These are phyloP conservation scores for Friedmanniomyces endolithicus DNA, from an alignment of 495 filamentous ascomycete species.

Conservation along the genomic window DNA sequence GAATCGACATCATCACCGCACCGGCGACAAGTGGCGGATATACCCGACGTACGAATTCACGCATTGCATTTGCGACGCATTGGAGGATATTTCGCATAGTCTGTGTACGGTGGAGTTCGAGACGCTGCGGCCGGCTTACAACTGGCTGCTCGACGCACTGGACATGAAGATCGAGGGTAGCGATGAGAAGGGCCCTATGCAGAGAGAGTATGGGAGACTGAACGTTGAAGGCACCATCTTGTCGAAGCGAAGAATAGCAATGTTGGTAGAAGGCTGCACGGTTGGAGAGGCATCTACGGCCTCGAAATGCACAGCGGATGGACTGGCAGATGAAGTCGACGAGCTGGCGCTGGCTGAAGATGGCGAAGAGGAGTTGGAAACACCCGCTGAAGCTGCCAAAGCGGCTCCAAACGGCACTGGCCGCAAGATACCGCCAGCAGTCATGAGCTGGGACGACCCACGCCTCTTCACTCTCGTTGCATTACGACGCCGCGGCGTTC, in stretches of 20 bases:
- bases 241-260: constrained; percentile 68
- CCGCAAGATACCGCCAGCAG: constrained; percentile 30
- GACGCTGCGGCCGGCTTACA: constrained; percentile 63
- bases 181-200: constrained; percentile 51
- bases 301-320: background rate
- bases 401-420: constrained; percentile 17
- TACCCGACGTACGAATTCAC: constrained; percentile 91
- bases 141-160: constrained; percentile 71
- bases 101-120: constrained; percentile 83
- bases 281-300: constrained; percentile 7
- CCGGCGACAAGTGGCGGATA: constrained; percentile 64
- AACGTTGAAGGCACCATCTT: constrained; percentile 72
- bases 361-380: constrained; percentile 33
- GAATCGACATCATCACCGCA: constrained; percentile 55
- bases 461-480: constrained; percentile 81
- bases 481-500: constrained; percentile 68
- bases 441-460: constrained; percentile 81
- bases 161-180: constrained; percentile 44
- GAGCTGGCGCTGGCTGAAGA: constrained; percentile 30
- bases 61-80: constrained; percentile 77
- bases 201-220: constrained; percentile 70
- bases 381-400: constrained; percentile 1
- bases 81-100: constrained; percentile 79
- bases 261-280: constrained; percentile 47
- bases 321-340: constrained; percentile 12